phyloP scores from a whole-genome alignment of 768 basidiomycete genomes.

The Kwoniella europaea region DNA sequence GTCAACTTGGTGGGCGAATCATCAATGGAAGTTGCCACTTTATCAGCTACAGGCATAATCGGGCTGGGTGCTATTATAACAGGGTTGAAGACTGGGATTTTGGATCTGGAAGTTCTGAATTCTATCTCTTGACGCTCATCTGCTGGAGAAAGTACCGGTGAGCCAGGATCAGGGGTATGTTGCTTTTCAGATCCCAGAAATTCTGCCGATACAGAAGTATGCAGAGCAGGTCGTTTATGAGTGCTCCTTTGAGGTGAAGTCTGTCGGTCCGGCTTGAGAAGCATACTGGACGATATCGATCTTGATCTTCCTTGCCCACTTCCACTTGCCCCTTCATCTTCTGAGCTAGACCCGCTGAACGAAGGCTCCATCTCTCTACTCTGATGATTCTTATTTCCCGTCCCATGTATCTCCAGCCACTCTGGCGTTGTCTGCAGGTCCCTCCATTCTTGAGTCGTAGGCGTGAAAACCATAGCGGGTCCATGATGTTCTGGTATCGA shows the following conservation, averaged over 20 bases:
- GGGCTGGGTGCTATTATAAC: slow-evolving; percentile 48
- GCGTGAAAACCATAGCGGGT: slow-evolving; percentile 53
- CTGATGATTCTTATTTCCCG: neutral
- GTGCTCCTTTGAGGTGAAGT: neutral
- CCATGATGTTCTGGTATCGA: slow-evolving; percentile 24
- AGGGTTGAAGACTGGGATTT: slow-evolving; percentile 31
- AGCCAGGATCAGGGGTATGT: slow-evolving; percentile 50
- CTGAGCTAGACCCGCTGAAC: slow-evolving; percentile 27
- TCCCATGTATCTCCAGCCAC: slow-evolving; percentile 23
- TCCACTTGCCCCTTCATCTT: slow-evolving; percentile 22
- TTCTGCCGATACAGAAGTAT: slow-evolving; percentile 41
- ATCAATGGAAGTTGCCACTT: slow-evolving; percentile 2
- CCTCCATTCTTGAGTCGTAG: slow-evolving; percentile 57
- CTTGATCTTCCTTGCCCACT: slow-evolving; percentile 5
- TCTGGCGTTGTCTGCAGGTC: slow-evolving; percentile 42
- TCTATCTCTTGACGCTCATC: neutral
- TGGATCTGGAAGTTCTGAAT: slow-evolving; percentile 8
- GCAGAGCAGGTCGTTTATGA: slow-evolving; percentile 5
- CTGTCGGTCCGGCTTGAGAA: slow-evolving; percentile 10
- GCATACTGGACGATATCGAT: slow-evolving; percentile 16
- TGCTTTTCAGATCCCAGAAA: slow-evolving; percentile 32
- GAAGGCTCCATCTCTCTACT: slow-evolving; percentile 15
- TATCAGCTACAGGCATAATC: slow-evolving; percentile 21
- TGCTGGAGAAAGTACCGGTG: slow-evolving; percentile 22
- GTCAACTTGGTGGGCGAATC: slow-evolving; percentile 17